phyloP scores from a whole-genome alignment of 2,329 filamentous ascomycete species.

The Zasmidium citrigriseum region DNA sequence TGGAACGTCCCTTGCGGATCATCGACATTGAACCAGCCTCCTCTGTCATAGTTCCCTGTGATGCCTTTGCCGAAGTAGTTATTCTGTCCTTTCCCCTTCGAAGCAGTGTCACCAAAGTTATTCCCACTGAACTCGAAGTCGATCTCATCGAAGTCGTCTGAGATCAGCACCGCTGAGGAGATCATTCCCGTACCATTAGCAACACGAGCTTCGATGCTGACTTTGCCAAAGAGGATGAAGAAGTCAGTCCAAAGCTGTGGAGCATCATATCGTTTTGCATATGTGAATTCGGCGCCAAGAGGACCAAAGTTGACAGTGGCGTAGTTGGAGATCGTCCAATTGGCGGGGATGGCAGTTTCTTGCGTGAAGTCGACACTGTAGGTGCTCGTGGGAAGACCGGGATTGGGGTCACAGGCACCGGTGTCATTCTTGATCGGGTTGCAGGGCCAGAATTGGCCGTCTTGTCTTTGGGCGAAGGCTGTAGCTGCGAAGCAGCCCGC shows the following conservation, averaged over 20 bases:
- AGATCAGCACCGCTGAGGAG: constrained; percentile 2
- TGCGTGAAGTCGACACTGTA: constrained; percentile 26
- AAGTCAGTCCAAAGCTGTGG: constrained; percentile 44
- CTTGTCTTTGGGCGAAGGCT: constrained; percentile 12
- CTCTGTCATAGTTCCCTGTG: constrained; percentile 53
- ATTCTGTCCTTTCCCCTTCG: constrained; percentile 41
- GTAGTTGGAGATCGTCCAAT: constrained; percentile 27
- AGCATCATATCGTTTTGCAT: constrained; percentile 50
- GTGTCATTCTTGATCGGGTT: constrained; percentile 22
- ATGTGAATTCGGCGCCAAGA: constrained; percentile 53
- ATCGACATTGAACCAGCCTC: constrained; percentile 39
- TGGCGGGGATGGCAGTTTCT: constrained; percentile 15
- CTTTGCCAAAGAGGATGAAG: constrained; percentile 5
- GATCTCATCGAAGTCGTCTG: constrained; percentile 51
- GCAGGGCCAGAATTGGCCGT: constrained; percentile 22
- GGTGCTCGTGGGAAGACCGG: constrained; percentile 17
- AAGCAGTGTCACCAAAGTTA: background rate
- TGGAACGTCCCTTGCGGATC: constrained; percentile 55
- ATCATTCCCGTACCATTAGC: constrained; percentile 9
- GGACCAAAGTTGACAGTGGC: constrained; percentile 43
- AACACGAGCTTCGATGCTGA: constrained; percentile 1
- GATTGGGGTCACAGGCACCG: constrained; percentile 18
- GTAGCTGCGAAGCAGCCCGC: constrained; percentile 1
- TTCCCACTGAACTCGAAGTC: constrained; percentile 51
- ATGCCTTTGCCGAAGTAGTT: constrained; percentile 60